phyloP scores from a whole-genome alignment of 176 grass and related monocot genomes.

The Neostapfia colusana region DNA sequence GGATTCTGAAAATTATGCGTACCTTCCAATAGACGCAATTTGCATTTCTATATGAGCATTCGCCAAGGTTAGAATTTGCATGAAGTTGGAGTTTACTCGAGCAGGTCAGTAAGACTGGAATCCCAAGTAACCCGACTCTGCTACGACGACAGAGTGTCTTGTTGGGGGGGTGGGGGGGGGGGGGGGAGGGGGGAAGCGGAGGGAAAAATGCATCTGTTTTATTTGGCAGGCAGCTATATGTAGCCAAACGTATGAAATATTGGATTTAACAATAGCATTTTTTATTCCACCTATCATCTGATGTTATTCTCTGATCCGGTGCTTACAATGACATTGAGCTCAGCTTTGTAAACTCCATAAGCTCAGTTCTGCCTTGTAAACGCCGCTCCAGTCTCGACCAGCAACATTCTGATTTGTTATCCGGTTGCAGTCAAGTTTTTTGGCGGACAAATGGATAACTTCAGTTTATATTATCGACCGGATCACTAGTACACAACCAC shows the following conservation, averaged over 20 bases:
- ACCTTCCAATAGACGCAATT: too few species aligned
- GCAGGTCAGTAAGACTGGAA: background rate
- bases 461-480: background rate
- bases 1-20: too few species aligned
- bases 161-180: too few species aligned
- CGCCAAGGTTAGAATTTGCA: too few species aligned
- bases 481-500: background rate
- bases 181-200: too few species aligned
- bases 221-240: background rate
- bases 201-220: background rate
- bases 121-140: background rate
- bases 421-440: background rate
- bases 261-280: background rate
- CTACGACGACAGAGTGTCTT: too few species aligned
- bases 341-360: conserved; percentile 5
- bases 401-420: background rate
- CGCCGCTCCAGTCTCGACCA: background rate
- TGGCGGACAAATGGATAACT: background rate
- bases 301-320: background rate
- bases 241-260: background rate
- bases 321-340: background rate
- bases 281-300: background rate
- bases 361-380: background rate
- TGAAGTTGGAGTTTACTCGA: too few species aligned
- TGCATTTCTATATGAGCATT: too few species aligned